Percentiles rank a stretch among this genome's conserved stretches.
phyloP scores from a whole-genome alignment of 1,284 basidiomycete genomes.

The Hemileia vastatrix region DNA sequence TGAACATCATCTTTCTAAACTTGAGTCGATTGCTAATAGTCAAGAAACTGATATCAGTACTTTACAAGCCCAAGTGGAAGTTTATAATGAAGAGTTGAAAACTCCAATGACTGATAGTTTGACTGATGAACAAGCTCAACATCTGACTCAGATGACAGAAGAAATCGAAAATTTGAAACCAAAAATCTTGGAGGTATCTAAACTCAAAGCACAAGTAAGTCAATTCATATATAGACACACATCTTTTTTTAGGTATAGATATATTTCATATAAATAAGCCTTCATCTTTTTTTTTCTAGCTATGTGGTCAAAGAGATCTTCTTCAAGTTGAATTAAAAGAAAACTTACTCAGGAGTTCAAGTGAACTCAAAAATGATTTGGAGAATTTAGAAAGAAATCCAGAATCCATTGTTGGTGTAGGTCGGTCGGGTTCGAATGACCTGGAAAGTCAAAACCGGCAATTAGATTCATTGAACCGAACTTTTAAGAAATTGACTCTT shows the following conservation, averaged over 20 bases:
- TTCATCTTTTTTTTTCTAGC: constrained; percentile 47
- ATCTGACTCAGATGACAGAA: constrained; percentile 61
- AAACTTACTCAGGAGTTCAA: constrained; percentile 63
- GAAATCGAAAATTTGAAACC: constrained; percentile 67
- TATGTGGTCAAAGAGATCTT: constrained; percentile 65
- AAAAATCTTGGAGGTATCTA: constrained; percentile 59
- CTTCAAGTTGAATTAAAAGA: constrained; percentile 91
- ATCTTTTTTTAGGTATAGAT: too few species aligned
- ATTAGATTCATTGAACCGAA: constrained; percentile 56
- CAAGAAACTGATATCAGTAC: constrained; percentile 54
- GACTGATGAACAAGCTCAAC: constrained; percentile 59
- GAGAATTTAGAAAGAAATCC: too few species aligned
- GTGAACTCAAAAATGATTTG: constrained; percentile 66
- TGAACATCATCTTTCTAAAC: constrained; percentile 54
- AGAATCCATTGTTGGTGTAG: constrained; percentile 52
- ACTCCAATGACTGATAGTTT: constrained; percentile 67
- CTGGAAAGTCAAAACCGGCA: constrained; percentile 62
- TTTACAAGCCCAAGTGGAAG: constrained; percentile 48
- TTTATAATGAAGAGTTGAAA: constrained; percentile 62
- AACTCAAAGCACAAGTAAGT: constrained; percentile 62
- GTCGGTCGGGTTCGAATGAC: constrained; percentile 54
- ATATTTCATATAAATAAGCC: too few species aligned
- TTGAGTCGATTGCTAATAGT: constrained; percentile 62
- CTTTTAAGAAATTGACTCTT: constrained; percentile 57
- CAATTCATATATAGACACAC: too few species aligned